A percentile compares a stretch with the other conserved stretches of the same genome.
phyloP scores from a whole-genome alignment of 139 green algal species.

The Zygnema cylindricum region DNA sequence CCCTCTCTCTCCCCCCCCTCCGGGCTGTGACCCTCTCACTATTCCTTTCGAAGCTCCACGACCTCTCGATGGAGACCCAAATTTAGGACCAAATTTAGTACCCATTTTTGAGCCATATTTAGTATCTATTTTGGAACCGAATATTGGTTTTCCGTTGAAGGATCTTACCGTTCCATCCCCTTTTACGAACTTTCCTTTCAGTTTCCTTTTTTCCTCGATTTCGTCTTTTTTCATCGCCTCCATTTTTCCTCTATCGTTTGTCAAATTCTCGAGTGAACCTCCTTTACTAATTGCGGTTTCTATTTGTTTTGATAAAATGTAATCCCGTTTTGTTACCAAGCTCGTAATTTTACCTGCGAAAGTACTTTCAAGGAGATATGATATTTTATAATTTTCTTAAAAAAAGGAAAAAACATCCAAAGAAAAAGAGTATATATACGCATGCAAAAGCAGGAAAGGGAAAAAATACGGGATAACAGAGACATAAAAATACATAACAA shows the following conservation, averaged over 20 bases:
- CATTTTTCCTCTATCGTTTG: background rate
- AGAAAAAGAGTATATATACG: background rate
- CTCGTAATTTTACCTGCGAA: constrained; percentile 47
- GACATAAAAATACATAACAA: no score
- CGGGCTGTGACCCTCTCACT: no score
- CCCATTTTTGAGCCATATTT: background rate
- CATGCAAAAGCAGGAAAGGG: no score
- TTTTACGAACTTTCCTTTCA: constrained; percentile 27
- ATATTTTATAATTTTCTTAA: background rate
- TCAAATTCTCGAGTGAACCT: constrained; percentile 37
- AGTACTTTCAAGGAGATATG: no score
- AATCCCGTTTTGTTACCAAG: constrained; percentile 54
- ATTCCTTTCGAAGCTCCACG: background rate
- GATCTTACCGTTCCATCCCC: background rate
- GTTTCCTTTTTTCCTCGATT: background rate
- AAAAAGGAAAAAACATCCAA: background rate
- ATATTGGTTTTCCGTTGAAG: no score
- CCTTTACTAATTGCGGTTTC: constrained; percentile 35
- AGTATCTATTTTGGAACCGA: background rate
- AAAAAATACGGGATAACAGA: no score
- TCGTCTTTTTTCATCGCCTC: constrained; percentile 40
- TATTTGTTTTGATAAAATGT: constrained; percentile 42
- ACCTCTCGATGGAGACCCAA: background rate
- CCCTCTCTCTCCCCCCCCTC: background rate
- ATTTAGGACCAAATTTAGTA: no score